Conservation (phyloP, 345 rosid genomes). For the Dimocarpus longan region DNA sequence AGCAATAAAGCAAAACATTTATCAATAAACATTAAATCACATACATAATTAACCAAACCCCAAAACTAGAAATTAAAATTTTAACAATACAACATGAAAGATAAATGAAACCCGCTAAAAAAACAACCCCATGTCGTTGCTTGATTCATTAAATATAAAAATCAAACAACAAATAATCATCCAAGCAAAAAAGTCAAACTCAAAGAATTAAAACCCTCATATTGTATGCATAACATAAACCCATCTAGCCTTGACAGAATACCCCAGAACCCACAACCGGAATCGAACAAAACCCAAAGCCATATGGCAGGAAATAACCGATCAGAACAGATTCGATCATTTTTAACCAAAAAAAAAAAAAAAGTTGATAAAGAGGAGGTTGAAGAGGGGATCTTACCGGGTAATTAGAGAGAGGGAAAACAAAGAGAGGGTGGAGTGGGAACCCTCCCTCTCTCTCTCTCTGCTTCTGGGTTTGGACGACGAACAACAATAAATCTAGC, state of each 20-base stretch:
- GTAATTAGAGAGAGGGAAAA: neutral
- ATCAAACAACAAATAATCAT: neutral
- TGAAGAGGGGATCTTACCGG: neutral
- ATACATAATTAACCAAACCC: neutral
- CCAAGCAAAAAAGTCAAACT: neutral
- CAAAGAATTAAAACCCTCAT: neutral
- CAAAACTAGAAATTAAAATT: neutral
- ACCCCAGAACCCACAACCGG: neutral
- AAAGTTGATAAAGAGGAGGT: neutral
- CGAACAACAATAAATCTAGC: neutral
- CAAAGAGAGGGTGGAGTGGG: neutral
- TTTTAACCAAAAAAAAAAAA: neutral
- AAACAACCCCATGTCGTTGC: neutral
- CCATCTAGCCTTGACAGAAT: neutral
- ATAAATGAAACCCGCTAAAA: neutral
- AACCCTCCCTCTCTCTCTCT: constrained; percentile 11
- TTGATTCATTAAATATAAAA: neutral
- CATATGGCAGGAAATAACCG: neutral
- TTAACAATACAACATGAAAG: neutral
- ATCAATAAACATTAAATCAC: neutral
- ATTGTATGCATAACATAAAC: neutral
- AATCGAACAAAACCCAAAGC: constrained; percentile 13
- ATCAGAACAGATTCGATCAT: neutral
- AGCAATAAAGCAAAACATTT: neutral
- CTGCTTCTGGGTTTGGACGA: neutral